Evolutionary conservation across 352 stramenopile genomes (phyloP), one percentile per base, ranked within the genome.

Genomic region (Bremia lactucae): DNA sequence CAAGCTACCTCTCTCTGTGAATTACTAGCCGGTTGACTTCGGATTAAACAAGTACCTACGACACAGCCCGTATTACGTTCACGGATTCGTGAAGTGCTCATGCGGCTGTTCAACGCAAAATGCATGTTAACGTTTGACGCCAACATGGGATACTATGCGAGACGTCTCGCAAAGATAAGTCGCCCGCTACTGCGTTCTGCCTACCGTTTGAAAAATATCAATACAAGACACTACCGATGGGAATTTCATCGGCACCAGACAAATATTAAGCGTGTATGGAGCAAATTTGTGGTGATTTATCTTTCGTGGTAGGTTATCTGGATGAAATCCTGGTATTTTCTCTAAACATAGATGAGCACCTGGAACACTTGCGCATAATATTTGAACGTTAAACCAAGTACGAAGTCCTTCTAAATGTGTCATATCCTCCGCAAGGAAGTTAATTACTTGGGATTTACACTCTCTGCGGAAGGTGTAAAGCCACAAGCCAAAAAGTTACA

Each of bases 321-420:
- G 43, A 51, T 4, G 43, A 43, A 9, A 38, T 50, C 2, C 23
- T 44, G 6, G 41, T 44, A 10, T 25, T 44, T 6, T 51, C 26
- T 6, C n/a, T 10, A 4, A 25, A 16, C 10, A 28, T 19, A 13
- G 34, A 51, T 2, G 43, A 51, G 5, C 35, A 31, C 13, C 11
- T 46, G 2, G 4, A 38, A 22, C 36, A 42, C n/a, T 8, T 42
- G 9, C 20, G 21, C 20, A 26, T 23, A 6, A 20, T 46, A 1
- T 46, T 46, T 14, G 7, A 29, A 4, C 28, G 19, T 6, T 14
- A 31, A 10, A 29, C 24, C 10, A 29, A 29, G 24, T 29, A 29
- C 24, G 24, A 10, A n/a, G 7, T 1, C 8, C 31, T n/a, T 18
- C 21, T 16, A 21, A 18, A 26, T 26, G 19, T 39, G 34, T 13